Base-by-base conservation (phyloP, 2,329 filamentous ascomycete species). In the Verticillium nubilum region DNA sequence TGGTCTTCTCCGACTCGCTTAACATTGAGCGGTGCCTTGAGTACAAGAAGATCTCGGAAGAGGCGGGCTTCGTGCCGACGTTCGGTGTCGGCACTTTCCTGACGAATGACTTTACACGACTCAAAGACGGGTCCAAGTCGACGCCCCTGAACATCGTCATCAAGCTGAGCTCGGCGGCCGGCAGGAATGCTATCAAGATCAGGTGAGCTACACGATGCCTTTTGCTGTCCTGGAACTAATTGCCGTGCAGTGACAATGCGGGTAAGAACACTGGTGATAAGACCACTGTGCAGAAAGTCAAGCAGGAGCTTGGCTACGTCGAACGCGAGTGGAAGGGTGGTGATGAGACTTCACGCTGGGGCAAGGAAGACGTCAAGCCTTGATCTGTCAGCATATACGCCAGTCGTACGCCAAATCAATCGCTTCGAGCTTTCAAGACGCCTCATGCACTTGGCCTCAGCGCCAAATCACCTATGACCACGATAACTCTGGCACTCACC, bases 51-150 rank as follows among this genome's bases (percentile, higher is more conserved):
- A 83, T 91, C 28, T 89, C 93, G 0, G 92, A 97, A 65, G 83
- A 86, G 42, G 85, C 87, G 15, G 91, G 91, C 1, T 93, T 99
- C 73, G 84, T 87, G 61, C 89, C 94, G 13, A 90, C 89, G 0
- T 99, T 99, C 76, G 95, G 95, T 62, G 90, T 99, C 1, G 95
- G 95, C 4, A 99, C 95, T 0, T 98, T 91, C 74, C 82, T 99
- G 67, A 99, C 95, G 4, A 97, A 99, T 69, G 95, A 99, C 73
- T 99, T 95, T 72, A 78, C 77, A n/a, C 85, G 89, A 64, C 77
- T 83, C 62, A 86, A 81, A 35, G 90, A 87, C 1, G 87, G 88
- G 42, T 86, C 86, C 66, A 98, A 97, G 75, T 97, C 93, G 0
- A 86, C 87, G 17, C 95, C 95, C 0, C 78, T 99, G 58, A 99